These are phyloP conservation scores for Harrya chromipes DNA, from an alignment of 768 basidiomycete species.

Conservation along the genomic window DNA sequence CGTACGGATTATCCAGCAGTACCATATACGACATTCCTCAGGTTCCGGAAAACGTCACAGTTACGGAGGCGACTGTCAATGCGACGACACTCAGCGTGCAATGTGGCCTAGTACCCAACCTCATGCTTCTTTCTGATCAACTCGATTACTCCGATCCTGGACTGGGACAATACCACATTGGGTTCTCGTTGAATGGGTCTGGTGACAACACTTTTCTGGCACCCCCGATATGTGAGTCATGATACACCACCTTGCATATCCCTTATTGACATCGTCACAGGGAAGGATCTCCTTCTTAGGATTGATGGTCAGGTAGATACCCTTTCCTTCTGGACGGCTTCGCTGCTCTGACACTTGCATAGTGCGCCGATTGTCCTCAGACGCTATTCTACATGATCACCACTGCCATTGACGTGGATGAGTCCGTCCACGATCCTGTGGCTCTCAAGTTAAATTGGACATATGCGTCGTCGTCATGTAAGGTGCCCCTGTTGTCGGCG, in stretches of 20 bases:
- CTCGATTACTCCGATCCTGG: too few species aligned
- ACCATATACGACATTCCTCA: neutral
- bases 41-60: neutral
- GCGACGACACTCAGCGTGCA: too few species aligned
- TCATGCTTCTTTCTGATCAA: neutral
- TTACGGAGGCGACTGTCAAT: too few species aligned
- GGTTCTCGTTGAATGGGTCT: neutral
- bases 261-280: neutral
- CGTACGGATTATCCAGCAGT: neutral
- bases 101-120: too few species aligned
- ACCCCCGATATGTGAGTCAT: neutral
- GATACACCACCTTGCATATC: too few species aligned
- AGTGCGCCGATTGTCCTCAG: neutral
- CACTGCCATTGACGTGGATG: neutral
- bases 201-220: neutral
- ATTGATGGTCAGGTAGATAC: too few species aligned
- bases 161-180: neutral
- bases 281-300: neutral
- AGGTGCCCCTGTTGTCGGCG: neutral
- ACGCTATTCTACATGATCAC: neutral
- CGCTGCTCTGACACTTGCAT: too few species aligned
- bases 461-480: neutral
- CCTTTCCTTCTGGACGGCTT: too few species aligned
- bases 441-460: neutral
- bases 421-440: too few species aligned